Percentiles rank a stretch among this genome's conserved stretches.
Evolutionary conservation across 352 stramenopile species (phyloP).

Genomic region (Pythium brassicae): DNA sequence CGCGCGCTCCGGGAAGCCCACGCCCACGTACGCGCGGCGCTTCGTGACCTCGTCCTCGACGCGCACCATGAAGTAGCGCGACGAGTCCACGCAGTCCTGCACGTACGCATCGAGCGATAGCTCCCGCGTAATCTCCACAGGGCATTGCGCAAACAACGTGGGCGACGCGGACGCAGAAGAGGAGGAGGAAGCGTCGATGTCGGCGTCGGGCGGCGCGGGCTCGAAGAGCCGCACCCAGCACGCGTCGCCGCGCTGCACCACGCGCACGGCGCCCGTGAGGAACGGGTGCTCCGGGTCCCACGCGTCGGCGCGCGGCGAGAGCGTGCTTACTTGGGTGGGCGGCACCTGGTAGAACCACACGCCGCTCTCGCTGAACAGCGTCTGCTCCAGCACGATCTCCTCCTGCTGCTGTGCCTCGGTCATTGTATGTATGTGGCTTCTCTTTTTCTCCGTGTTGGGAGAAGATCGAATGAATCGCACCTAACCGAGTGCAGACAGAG

Average conservation of each 20-base stretch:
- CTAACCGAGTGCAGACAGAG: too few species aligned
- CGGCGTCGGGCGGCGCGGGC: slow-evolving; percentile 21
- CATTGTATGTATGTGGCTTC: too few species aligned
- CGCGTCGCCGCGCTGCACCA: slow-evolving; percentile 68
- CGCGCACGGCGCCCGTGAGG: slow-evolving; percentile 60
- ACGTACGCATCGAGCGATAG: slow-evolving; percentile 69
- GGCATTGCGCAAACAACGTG: slow-evolving; percentile 76
- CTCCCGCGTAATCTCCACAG: slow-evolving; percentile 62
- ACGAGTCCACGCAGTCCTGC: slow-evolving; percentile 85
- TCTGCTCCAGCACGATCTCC: slow-evolving; percentile 56
- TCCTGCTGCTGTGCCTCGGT: neutral
- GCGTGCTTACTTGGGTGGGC: slow-evolving; percentile 53
- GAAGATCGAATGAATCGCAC: too few species aligned
- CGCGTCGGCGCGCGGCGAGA: slow-evolving; percentile 70
- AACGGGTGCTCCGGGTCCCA: slow-evolving; percentile 84
- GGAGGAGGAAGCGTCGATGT: too few species aligned
- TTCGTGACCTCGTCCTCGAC: slow-evolving; percentile 74
- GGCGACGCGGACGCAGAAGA: neutral
- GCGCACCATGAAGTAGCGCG: slow-evolving; percentile 85
- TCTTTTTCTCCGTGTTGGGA: too few species aligned
- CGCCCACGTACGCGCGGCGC: slow-evolving; percentile 70
- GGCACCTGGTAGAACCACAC: slow-evolving; percentile 88
- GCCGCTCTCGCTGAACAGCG: slow-evolving; percentile 65
- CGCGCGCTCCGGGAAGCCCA: slow-evolving; percentile 74
- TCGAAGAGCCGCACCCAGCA: slow-evolving; percentile 79